These are phyloP conservation scores for Amanita fuliginea DNA, from an alignment of 768 basidiomycete species.

Conservation along the genomic window DNA sequence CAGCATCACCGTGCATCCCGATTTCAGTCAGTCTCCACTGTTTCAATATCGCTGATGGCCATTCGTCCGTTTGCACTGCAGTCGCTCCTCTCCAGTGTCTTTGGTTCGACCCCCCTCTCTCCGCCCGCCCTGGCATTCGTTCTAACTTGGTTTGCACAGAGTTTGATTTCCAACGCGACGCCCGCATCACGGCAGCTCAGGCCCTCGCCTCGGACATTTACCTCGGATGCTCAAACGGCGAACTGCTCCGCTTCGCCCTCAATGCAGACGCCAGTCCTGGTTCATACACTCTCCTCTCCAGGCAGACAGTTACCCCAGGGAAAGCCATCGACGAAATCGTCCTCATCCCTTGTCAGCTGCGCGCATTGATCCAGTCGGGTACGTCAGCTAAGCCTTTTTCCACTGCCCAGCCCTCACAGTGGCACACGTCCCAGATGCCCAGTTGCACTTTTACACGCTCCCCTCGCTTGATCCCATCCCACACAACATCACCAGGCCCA, in stretches of 20 bases:
- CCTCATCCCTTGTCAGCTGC: slow-evolving; percentile 64
- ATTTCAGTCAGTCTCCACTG: no score
- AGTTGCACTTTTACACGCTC: slow-evolving; percentile 48
- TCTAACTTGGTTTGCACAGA: not conserved
- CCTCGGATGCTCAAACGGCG: slow-evolving; percentile 77
- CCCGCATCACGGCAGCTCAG: not conserved
- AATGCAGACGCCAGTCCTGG: slow-evolving; percentile 50
- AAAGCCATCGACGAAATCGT: slow-evolving; percentile 76
- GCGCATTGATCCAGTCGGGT: slow-evolving; percentile 72
- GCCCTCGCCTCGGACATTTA: slow-evolving; percentile 65
- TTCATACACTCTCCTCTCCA: slow-evolving; percentile 56
- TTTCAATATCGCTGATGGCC: no score
- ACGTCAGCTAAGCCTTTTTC: slow-evolving; percentile 9
- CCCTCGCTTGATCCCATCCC: slow-evolving; percentile 72
- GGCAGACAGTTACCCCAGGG: slow-evolving; percentile 55
- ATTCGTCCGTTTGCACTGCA: no score
- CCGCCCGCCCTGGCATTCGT: no score
- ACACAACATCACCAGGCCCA: slow-evolving; percentile 50
- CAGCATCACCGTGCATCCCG: no score
- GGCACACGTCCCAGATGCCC: no score
- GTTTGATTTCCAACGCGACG: not conserved
- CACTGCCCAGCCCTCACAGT: no score
- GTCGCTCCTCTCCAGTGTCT: no score
- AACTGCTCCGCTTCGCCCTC: slow-evolving; percentile 69
- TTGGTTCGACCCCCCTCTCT: no score